Evolutionary conservation across 495 filamentous ascomycete genomes (phyloP).

Genomic region (Staphylotrichum tortipilum): DNA sequence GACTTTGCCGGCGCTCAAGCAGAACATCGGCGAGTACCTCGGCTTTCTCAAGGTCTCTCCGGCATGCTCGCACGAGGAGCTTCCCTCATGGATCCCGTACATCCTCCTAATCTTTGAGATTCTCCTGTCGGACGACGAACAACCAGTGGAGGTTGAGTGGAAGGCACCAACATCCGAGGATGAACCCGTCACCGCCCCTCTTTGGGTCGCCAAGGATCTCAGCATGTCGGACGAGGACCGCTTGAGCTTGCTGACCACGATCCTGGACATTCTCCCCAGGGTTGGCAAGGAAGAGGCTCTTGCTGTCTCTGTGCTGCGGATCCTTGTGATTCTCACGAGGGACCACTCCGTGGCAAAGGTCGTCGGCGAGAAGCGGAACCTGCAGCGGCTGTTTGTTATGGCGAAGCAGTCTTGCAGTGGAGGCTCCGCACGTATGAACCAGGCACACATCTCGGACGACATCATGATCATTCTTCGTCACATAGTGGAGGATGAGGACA

Average conservation of each 20-base stretch:
- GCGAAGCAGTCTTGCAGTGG: conserved; percentile 78
- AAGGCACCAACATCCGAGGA: conserved; percentile 50
- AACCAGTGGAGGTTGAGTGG: conserved; percentile 69
- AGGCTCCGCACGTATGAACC: conserved; percentile 65
- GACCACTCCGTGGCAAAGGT: conserved; percentile 61
- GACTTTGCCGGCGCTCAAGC: conserved; percentile 64
- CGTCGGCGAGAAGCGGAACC: conserved; percentile 77
- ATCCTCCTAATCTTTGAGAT: conserved; percentile 86
- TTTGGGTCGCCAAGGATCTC: conserved; percentile 52
- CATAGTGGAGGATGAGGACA: conserved; percentile 87
- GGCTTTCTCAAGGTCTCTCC: conserved; percentile 70
- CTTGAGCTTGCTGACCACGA: conserved; percentile 56
- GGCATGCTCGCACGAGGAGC: conserved; percentile 57
- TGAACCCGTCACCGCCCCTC: conserved; percentile 44
- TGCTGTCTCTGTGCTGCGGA: conserved; percentile 72
- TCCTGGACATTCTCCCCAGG: conserved; percentile 74
- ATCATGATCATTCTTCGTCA: conserved; percentile 87
- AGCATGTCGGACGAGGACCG: conserved; percentile 60
- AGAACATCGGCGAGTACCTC: conserved; percentile 67
- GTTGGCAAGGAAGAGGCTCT: conserved; percentile 80
- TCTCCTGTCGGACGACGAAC: conserved; percentile 75
- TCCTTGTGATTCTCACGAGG: conserved; percentile 86
- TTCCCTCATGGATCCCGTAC: conserved; percentile 85
- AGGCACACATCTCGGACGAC: conserved; percentile 43
- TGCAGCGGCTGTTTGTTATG: conserved; percentile 89